A percentile compares a stretch with the other conserved stretches of the same genome.
Conservation (phyloP, 345 rosid genomes). For the Triadica sebifera region DNA sequence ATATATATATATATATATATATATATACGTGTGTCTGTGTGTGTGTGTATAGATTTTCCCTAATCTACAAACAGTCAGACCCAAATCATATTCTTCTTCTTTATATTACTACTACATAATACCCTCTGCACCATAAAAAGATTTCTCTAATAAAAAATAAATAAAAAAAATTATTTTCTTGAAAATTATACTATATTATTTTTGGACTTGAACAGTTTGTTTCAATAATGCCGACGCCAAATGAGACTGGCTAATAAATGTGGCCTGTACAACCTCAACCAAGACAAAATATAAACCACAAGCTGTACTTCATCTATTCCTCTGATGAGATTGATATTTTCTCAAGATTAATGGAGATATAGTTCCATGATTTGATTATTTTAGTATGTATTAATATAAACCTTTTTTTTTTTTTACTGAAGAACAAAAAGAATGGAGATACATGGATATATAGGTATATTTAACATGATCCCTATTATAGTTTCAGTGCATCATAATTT, state of each 20-base stretch:
- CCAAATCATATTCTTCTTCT: constrained; percentile 14
- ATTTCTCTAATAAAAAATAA: constrained; percentile 13
- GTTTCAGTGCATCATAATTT: background rate
- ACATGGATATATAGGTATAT: background rate
- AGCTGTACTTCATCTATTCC: background rate
- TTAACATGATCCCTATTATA: background rate
- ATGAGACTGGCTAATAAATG: background rate
- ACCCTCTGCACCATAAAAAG: background rate
- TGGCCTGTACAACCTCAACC: background rate
- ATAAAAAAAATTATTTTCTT: background rate
- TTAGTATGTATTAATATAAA: background rate
- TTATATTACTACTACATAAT: constrained; percentile 6
- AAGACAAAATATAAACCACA: constrained; percentile 1
- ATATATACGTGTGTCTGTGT: too few species aligned
- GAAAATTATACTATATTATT: background rate
- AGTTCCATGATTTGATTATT: background rate
- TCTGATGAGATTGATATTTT: too few species aligned
- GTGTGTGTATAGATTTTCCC: constrained; percentile 16
- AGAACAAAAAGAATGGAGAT: background rate
- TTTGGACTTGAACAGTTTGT: constrained; percentile 7
- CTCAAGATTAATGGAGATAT: background rate
- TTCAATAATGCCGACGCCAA: constrained; percentile 14
- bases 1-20: too few species aligned
- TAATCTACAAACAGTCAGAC: constrained; percentile 6
- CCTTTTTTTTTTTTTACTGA: background rate